phyloP scores from a whole-genome alignment of 106 monocot species.

The Posidonia australis region DNA sequence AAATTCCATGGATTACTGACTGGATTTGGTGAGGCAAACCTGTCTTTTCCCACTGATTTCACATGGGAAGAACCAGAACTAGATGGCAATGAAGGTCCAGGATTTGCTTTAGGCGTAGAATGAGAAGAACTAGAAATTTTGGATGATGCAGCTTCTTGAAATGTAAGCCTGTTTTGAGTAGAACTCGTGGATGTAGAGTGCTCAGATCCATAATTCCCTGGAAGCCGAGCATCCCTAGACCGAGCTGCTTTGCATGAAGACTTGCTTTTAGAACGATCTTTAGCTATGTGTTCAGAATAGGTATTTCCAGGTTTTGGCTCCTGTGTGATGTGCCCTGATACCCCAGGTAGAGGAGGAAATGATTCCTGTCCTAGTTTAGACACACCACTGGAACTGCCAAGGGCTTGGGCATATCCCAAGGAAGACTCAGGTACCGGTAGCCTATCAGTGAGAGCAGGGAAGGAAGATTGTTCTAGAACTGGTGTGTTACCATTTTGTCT shows the following conservation, averaged over 20 bases:
- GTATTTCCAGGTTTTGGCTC: conserved; percentile 11
- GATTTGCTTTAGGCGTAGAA: neutral
- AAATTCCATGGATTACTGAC: conserved; percentile 21
- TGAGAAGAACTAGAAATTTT: conserved; percentile 7
- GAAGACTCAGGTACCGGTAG: conserved; percentile 33
- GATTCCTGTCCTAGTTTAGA: conserved; percentile 43
- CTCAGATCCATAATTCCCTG: conserved; percentile 6
- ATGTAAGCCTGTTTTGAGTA: conserved; percentile 15
- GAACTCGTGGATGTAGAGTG: conserved; percentile 21
- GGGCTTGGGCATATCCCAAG: conserved; percentile 47
- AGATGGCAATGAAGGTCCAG: neutral
- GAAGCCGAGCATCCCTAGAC: conserved; percentile 11
- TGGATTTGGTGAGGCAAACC: conserved; percentile 19
- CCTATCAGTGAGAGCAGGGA: conserved; percentile 65
- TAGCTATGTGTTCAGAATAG: conserved; percentile 6
- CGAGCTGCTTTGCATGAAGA: neutral
- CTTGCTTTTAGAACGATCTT: neutral
- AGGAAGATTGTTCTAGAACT: conserved; percentile 54
- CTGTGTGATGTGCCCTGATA: conserved; percentile 20
- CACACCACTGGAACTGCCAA: conserved; percentile 27
- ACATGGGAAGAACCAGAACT: conserved; percentile 3
- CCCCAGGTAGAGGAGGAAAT: conserved; percentile 83
- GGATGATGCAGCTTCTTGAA: conserved; percentile 3
- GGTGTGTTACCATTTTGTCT: conserved; percentile 22
- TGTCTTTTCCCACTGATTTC: conserved; percentile 18